Base-by-base conservation (phyloP, 192 early-diverging fungal species). In the Rhizophagus clarus region DNA sequence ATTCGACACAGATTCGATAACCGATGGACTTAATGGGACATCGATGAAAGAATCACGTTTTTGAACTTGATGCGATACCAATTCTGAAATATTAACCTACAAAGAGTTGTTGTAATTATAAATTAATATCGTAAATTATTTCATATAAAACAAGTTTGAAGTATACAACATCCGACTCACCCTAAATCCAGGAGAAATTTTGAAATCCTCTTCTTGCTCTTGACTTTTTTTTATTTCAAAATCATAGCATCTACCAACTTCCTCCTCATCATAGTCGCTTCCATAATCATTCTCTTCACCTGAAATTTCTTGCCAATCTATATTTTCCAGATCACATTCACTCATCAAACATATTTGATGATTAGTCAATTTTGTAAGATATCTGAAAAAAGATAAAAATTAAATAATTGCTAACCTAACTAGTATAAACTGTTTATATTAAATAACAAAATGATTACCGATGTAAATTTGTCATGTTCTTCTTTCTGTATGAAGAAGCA, bases 381-480 rank as follows among this genome's bases (percentile, higher is more conserved):
- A 77, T 67, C 76, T 77, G 20, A n/a, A 12, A 34, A 28, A 49
- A 61, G 49, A n/a, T 34, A 20, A 61, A 12, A 62, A 34, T 29
- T n/a, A 34, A 22, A 20, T 37, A n/a, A 9, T 22, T 69, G 29
- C n/a, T 34, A 12, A 6, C 32, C 2, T 37, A 69, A 32, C n/a
- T 10, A 17, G 3, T 67, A 37, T 37, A 4, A 42, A 37, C 12
- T 6, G n/a, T n/a, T n/a, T n/a, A n/a, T n/a, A n/a, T n/a, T n/a
- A n/a, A n/a, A n/a, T n/a, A n/a, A n/a, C n/a, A n/a, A 32, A 61
- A 60, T 17, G 0, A 11, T 61, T 63, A 76, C 80, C 80, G 32
- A 34, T 81, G 80, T 31, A 81, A 12, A 64, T 81, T 81, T 31
- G 74, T 76, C 72, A 81, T 64, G 60, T 81, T 81, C 26, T 81